Evolutionary conservation across 345 rosid species (phyloP).

Genomic region (Lepidium didymum): DNA sequence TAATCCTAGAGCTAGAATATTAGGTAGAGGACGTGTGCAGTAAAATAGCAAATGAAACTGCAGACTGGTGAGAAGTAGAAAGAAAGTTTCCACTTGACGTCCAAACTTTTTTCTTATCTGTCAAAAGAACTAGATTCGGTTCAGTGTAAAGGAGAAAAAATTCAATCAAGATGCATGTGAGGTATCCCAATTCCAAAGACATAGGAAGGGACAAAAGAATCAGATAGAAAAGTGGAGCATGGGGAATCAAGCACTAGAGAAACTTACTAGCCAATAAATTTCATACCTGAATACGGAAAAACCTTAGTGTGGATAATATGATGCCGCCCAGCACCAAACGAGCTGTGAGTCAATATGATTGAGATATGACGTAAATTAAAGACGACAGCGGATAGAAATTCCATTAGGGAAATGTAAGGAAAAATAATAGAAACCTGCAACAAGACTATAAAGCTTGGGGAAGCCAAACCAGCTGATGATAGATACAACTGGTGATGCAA

Average conservation of each 20-base stretch:
- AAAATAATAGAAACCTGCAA: constrained; percentile 45
- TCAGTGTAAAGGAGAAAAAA: constrained; percentile 1
- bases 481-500: constrained; percentile 59
- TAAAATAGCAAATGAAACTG: constrained; percentile 96
- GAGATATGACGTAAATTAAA: neutral
- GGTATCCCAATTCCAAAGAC: neutral
- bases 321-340: constrained; percentile 81
- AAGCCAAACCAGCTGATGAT: constrained; percentile 46
- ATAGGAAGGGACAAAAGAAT: neutral
- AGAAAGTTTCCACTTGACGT: constrained; percentile 87
- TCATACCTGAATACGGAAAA: constrained; percentile 80
- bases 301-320: constrained; percentile 58
- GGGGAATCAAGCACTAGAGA: neutral
- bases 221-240: constrained; percentile 21
- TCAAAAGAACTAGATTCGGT: neutral
- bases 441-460: constrained; percentile 66
- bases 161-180: constrained; percentile 1
- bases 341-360: constrained; percentile 39
- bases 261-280: constrained; percentile 1
- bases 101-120: constrained; percentile 84
- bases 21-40: constrained; percentile 91
- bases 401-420: neutral
- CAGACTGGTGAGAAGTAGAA: constrained; percentile 62
- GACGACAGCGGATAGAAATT: neutral
- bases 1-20: constrained; percentile 73